These are phyloP conservation scores for Leptographium radiaticola DNA, from an alignment of 2,329 filamentous ascomycete species.

Conservation along the genomic window DNA sequence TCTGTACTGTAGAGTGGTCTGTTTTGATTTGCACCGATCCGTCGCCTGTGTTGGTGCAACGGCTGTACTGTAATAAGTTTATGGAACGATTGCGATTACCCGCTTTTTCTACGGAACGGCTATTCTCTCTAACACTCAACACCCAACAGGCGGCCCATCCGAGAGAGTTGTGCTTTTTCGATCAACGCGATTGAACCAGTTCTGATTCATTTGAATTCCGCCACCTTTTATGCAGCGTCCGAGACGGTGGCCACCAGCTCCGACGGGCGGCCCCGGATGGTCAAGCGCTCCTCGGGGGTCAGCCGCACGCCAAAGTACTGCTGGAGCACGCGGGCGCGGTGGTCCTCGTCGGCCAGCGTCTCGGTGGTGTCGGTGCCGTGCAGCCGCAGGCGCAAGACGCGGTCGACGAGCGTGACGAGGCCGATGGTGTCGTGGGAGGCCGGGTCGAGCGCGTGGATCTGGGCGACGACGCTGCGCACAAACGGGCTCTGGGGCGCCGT, in stretches of 20 bases:
- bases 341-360: slow-evolving; percentile 29
- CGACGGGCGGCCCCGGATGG: slow-evolving; percentile 28
- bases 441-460: slow-evolving; percentile 17
- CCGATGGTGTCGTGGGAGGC: slow-evolving; percentile 17
- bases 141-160: no score
- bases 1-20: neutral
- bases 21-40: neutral
- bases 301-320: slow-evolving; percentile 37
- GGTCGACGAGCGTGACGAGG: slow-evolving; percentile 28
- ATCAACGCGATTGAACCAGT: no score
- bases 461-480: slow-evolving; percentile 22
- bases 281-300: slow-evolving; percentile 29
- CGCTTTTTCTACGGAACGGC: no score
- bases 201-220: no score
- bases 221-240: no score
- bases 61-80: no score
- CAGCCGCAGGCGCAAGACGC: slow-evolving; percentile 5
- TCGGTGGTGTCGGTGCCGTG: slow-evolving; percentile 27
- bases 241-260: slow-evolving; percentile 11
- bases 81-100: no score
- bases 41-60: no score
- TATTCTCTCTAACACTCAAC: no score
- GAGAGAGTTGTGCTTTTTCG: no score
- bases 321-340: slow-evolving; percentile 35
- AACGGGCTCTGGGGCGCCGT: slow-evolving; percentile 24